Evolutionary conservation across 495 filamentous ascomycete genomes (phyloP).

Genomic region (Daldinia loculata): DNA sequence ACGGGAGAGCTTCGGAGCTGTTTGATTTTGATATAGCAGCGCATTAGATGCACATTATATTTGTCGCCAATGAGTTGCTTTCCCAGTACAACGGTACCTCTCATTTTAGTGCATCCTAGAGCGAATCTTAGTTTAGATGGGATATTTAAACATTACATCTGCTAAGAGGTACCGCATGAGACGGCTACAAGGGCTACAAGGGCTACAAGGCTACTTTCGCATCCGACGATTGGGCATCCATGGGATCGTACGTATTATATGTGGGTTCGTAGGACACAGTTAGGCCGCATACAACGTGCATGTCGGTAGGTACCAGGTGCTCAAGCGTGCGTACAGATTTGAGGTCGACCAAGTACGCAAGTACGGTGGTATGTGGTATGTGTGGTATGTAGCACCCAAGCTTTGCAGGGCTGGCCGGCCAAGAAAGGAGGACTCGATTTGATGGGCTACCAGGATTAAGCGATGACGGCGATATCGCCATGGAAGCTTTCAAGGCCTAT

Average conservation of each 20-base stretch:
- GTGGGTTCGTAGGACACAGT: slow-evolving; percentile 43
- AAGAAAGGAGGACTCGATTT: slow-evolving; percentile 27
- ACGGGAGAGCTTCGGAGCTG: slow-evolving; percentile 29
- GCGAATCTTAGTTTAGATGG: slow-evolving; percentile 17
- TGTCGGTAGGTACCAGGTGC: slow-evolving; percentile 37
- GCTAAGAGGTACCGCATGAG: slow-evolving; percentile 17
- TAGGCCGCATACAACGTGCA: slow-evolving; percentile 45
- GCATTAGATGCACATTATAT: background rate
- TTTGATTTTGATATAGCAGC: background rate
- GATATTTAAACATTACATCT: slow-evolving; percentile 10
- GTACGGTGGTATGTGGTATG: slow-evolving; percentile 19
- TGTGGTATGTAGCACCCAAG: slow-evolving; percentile 21
- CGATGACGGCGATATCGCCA: slow-evolving; percentile 31
- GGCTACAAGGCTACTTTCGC: slow-evolving; percentile 29
- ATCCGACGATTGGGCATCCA: slow-evolving; percentile 48
- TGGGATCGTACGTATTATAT: slow-evolving; percentile 37
- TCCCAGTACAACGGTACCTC: slow-evolving; percentile 34
- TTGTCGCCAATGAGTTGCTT: slow-evolving; percentile 38
- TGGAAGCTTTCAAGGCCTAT: slow-evolving; percentile 34
- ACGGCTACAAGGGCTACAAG: slow-evolving; percentile 25
- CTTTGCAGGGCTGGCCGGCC: slow-evolving; percentile 34
- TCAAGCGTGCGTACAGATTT: slow-evolving; percentile 10
- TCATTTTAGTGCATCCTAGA: slow-evolving; percentile 25
- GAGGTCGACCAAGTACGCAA: slow-evolving; percentile 9
- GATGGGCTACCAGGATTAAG: slow-evolving; percentile 39